These are phyloP conservation scores for Starmerella potacharoeniae DNA, from an alignment of 805 yeast species.

Conservation along the genomic window DNA sequence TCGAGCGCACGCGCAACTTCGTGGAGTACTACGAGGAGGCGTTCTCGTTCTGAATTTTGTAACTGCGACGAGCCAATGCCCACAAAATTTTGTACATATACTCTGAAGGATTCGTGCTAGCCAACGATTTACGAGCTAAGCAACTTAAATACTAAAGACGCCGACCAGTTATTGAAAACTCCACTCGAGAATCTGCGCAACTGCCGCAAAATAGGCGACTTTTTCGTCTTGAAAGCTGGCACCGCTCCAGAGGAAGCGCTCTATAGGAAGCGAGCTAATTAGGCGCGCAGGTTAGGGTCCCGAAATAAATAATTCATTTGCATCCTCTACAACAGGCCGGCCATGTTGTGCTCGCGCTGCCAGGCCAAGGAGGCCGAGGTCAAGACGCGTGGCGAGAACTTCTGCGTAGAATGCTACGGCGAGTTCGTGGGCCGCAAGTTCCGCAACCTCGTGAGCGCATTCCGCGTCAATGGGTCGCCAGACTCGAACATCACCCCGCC, in stretches of 20 bases:
- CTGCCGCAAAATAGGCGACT: too few relatives aligned
- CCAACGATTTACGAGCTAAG: too few relatives aligned
- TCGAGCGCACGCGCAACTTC: conserved; percentile 35
- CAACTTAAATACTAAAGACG: too few relatives aligned
- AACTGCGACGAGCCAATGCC: neutral
- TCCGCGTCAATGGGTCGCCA: conserved; percentile 51
- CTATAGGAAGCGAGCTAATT: neutral
- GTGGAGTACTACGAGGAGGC: conserved; percentile 63
- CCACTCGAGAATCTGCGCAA: too few relatives aligned
- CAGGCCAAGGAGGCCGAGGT: neutral
- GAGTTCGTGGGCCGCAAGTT: conserved; percentile 69
- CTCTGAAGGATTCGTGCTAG: too few relatives aligned
- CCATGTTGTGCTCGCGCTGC: conserved; percentile 2
- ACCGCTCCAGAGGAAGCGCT: too few relatives aligned
- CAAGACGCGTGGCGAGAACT: conserved; percentile 42
- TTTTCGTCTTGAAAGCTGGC: too few relatives aligned
- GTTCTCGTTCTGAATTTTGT: conserved; percentile 44
- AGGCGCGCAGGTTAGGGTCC: neutral
- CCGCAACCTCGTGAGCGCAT: conserved; percentile 68
- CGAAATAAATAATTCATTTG: neutral
- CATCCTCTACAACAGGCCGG: neutral
- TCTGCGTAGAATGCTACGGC: conserved; percentile 55
- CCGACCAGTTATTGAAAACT: too few relatives aligned
- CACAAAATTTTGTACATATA: too few relatives aligned
- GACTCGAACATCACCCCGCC: conserved; percentile 33